phyloP scores from a whole-genome alignment of 164 flowering plant species.

The Chloranthus sessilifolius region DNA sequence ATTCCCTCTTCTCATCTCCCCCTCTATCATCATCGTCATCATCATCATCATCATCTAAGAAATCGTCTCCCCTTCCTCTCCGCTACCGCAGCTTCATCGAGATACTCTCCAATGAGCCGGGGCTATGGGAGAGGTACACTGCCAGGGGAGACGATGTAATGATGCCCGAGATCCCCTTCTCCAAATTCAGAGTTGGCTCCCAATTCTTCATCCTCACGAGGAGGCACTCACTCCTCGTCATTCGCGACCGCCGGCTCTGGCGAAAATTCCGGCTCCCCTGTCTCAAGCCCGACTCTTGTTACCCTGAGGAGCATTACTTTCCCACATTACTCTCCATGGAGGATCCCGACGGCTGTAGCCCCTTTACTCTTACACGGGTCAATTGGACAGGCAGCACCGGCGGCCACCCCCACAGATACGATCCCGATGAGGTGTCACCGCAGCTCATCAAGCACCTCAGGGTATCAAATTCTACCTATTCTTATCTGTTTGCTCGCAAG shows the following conservation, averaged over 20 bases:
- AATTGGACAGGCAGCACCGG: constrained; percentile 76
- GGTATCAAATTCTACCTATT: constrained; percentile 49
- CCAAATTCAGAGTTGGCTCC: constrained; percentile 72
- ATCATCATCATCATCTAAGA: not conserved
- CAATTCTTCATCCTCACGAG: constrained; percentile 72
- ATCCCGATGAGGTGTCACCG: constrained; percentile 46
- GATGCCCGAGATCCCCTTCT: constrained; percentile 73
- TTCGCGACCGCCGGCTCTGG: constrained; percentile 66
- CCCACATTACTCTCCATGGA: constrained; percentile 75
- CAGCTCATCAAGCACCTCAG: constrained; percentile 49
- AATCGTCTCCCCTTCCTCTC: constrained; percentile 4
- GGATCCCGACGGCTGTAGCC: constrained; percentile 68
- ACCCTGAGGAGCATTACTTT: constrained; percentile 94
- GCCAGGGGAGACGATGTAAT: constrained; percentile 66
- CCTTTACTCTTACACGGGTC: constrained; percentile 62
- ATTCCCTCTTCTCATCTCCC: constrained; percentile 33
- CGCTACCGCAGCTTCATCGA: constrained; percentile 58
- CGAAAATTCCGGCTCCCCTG: constrained; percentile 75
- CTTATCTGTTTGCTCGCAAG: constrained; percentile 74
- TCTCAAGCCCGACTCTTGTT: constrained; percentile 52
- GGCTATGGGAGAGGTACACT: constrained; percentile 33
- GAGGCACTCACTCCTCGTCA: constrained; percentile 49
- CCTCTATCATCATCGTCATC: constrained; percentile 8
- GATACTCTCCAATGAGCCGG: constrained; percentile 39
- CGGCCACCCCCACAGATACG: constrained; percentile 81